Evolutionary conservation across 768 basidiomycete genomes (phyloP).

Genomic region (Omphalotus guepiniiformis): DNA sequence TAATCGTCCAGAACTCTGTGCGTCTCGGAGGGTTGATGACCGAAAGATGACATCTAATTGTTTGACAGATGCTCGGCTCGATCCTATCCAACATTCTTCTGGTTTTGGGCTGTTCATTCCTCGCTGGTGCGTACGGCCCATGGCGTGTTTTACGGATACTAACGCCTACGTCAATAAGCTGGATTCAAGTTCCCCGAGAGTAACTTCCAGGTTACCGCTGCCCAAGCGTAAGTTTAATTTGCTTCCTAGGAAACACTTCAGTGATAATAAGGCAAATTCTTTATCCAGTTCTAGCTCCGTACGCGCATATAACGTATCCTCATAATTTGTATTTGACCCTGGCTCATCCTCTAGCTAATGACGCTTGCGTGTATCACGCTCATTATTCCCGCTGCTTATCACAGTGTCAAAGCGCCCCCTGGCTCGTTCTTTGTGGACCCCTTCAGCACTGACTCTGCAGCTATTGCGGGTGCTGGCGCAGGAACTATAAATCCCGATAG

Average conservation of each 20-base stretch:
- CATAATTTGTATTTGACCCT: constrained; percentile 1
- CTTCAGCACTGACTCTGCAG: not conserved
- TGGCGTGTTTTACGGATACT: not conserved
- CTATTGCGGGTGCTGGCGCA: not conserved
- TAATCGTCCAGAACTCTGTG: constrained; percentile 90
- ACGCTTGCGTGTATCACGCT: constrained; percentile 84
- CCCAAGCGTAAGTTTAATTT: constrained; percentile 65
- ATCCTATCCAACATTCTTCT: constrained; percentile 88
- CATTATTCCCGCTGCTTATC: constrained; percentile 88
- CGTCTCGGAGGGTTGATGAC: not conserved
- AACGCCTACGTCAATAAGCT: constrained; percentile 45
- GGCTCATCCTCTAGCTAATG: constrained; percentile 53
- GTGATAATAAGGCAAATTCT: too few species aligned
- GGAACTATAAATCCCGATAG: constrained; percentile 19
- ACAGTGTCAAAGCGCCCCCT: constrained; percentile 35
- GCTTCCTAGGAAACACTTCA: too few species aligned
- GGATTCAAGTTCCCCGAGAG: constrained; percentile 66
- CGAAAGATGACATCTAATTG: too few species aligned
- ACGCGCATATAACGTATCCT: constrained; percentile 13
- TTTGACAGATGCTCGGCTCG: constrained; percentile 75
- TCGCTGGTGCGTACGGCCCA: constrained; percentile 53
- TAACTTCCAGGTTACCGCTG: constrained; percentile 76
- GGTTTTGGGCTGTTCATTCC: constrained; percentile 87
- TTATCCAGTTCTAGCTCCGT: constrained; percentile 44
- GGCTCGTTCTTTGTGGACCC: not conserved